Conservation (phyloP, 371 early-diverging fungal species). For the Gilbertella persicaria region DNA sequence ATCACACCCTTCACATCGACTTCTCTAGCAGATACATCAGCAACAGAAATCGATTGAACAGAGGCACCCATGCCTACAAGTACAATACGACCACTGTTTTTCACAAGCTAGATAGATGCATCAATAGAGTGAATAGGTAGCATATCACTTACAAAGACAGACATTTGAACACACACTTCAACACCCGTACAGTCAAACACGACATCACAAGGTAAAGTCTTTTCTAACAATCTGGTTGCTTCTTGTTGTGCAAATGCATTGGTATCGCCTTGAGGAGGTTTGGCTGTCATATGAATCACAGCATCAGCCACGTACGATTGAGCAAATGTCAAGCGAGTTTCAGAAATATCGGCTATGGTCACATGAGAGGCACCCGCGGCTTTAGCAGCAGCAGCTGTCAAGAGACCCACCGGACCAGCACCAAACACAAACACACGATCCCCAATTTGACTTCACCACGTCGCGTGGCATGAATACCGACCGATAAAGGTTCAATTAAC, state of each 20-base stretch:
- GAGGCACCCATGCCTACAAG: slow-evolving; percentile 55
- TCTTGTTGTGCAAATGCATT: slow-evolving; percentile 46
- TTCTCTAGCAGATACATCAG: slow-evolving; percentile 48
- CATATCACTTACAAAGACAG: slow-evolving; percentile 30
- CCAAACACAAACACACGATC: slow-evolving; percentile 66
- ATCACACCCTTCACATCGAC: slow-evolving; percentile 54
- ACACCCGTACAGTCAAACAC: slow-evolving; percentile 58
- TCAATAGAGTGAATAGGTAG: background rate
- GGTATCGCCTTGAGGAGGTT: slow-evolving; percentile 28
- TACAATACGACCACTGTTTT: slow-evolving; percentile 49
- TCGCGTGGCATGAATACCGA: slow-evolving; percentile 54
- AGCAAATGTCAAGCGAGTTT: slow-evolving; percentile 44
- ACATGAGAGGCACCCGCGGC: slow-evolving; percentile 55
- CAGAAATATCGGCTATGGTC: slow-evolving; percentile 38
- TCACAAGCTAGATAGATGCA: slow-evolving; percentile 30
- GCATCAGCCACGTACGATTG: slow-evolving; percentile 50
- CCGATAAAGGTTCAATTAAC: slow-evolving; percentile 48
- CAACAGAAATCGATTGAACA: slow-evolving; percentile 45
- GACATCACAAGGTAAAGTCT: slow-evolving; percentile 35
- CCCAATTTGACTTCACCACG: slow-evolving; percentile 67
- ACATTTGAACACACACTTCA: slow-evolving; percentile 55
- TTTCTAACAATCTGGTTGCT: slow-evolving; percentile 21
- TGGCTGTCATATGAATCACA: slow-evolving; percentile 32
- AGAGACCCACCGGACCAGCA: slow-evolving; percentile 62
- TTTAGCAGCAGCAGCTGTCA: slow-evolving; percentile 52